Base-by-base conservation (phyloP, 805 yeast species). In the Starmerella bombi region DNA sequence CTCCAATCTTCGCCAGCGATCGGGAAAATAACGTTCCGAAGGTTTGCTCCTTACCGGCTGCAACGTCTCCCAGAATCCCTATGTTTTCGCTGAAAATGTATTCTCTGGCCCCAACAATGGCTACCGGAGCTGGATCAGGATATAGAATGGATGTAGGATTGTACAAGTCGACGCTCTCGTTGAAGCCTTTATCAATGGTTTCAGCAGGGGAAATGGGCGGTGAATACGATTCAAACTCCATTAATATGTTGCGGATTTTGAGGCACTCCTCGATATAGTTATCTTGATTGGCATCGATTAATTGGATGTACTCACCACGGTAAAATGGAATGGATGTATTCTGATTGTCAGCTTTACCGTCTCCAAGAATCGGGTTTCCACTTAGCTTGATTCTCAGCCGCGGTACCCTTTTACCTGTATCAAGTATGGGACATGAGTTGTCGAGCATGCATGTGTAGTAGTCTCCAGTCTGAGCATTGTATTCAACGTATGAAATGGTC, bases 11-110 rank as follows among this genome's bases (percentile, higher is more conserved):
- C 3, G 88, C 86, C 57, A 80, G 65, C 1, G 91, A 80, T 57
- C 93, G 71, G 0, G 91, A 83, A 60, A 80, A 80, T 42, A 81
- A 66, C 0, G 93, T 81, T 41, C 93, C 91, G 61, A 81, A 81
- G 8, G 91, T 81, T 57, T 81, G 91, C 59, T 81, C 93, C 55
- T 81, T 81, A 36, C 88, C 88, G 12, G 93, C 93, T 17, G 91
- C 88, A 50, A 81, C 75, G 60, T 81, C 93, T 38, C 91, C 93
- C 36, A 81, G 64, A 38, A 81, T 73, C 36, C 93, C 93, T 45
- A 78, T 70, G 55, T 80, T 81, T 56, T 81, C 91, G 8, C 88
- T 79, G 60, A 80, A 80, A 40, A 80, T 77, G 55, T 80, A 80
- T 59, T 80, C 93, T 54, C 93, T 67, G 1, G 91, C 81, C 37